Percentiles rank a stretch among this genome's conserved stretches.
Conservation (phyloP, 495 filamentous ascomycete species). For the Aspergillus olivimuriae region DNA sequence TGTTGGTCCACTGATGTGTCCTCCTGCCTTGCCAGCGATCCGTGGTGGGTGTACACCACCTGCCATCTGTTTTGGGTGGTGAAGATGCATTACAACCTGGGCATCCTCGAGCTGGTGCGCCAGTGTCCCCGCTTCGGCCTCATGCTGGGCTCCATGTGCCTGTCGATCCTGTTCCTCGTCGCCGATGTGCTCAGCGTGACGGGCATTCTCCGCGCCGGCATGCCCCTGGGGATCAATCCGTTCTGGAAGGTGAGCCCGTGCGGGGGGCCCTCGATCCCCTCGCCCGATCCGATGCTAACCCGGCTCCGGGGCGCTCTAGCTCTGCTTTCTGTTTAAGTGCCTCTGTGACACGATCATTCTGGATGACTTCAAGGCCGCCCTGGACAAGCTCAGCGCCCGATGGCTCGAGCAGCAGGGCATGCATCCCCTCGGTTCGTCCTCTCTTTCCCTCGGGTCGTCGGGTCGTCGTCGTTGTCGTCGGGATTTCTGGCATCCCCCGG, state of each 20-base stretch:
- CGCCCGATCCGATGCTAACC: no score
- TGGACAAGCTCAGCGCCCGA: not conserved
- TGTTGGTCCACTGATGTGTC: not conserved
- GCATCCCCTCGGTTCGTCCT: no score
- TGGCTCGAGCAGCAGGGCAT: not conserved
- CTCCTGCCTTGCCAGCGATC: slow-evolving; percentile 29
- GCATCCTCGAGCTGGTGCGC: slow-evolving; percentile 36
- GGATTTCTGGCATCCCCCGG: no score
- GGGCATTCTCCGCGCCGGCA: slow-evolving; percentile 12
- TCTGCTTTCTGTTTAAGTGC: slow-evolving; percentile 52
- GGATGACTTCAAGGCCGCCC: slow-evolving; percentile 13
- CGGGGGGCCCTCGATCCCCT: not conserved
- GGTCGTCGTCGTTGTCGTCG: no score
- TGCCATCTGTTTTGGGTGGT: slow-evolving; percentile 44
- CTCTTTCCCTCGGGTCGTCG: no score
- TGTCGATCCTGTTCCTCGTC: slow-evolving; percentile 46
- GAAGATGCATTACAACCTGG: slow-evolving; percentile 44
- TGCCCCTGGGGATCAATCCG: slow-evolving; percentile 27
- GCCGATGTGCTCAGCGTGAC: slow-evolving; percentile 32
- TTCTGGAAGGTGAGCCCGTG: slow-evolving; percentile 28
- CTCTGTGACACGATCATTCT: slow-evolving; percentile 51
- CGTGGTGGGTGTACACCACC: slow-evolving; percentile 53
- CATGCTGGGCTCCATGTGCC: slow-evolving; percentile 45
- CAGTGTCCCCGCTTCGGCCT: slow-evolving; percentile 48
- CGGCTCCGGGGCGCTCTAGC: slow-evolving; percentile 10